Percentiles rank a stretch among this genome's conserved stretches.
Conservation (phyloP, 805 yeast species). For the Candida argentea region DNA sequence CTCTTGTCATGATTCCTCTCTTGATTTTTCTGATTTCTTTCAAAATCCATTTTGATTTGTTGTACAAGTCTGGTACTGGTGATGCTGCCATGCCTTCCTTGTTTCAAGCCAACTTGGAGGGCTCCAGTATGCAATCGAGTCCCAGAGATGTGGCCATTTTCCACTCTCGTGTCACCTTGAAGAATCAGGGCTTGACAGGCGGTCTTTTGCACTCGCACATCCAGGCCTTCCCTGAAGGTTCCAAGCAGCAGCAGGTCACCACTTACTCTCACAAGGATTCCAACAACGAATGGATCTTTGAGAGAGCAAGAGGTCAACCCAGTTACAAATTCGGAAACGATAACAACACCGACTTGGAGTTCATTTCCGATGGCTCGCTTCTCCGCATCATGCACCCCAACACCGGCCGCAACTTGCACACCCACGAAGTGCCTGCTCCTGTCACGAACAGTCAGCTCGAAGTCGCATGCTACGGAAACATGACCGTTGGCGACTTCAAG, state of each 20-base stretch:
- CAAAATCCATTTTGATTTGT: slow-evolving; percentile 65
- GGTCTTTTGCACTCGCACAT: slow-evolving; percentile 38
- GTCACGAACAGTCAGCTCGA: slow-evolving; percentile 45
- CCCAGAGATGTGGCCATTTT: slow-evolving; percentile 61
- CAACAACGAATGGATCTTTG: slow-evolving; percentile 38
- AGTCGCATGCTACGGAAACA: slow-evolving; percentile 66
- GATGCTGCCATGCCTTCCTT: slow-evolving; percentile 70
- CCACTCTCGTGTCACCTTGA: slow-evolving; percentile 31
- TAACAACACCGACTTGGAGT: slow-evolving; percentile 22
- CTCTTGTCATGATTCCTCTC: slow-evolving; percentile 57
- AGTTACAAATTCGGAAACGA: slow-evolving; percentile 22
- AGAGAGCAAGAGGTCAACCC: slow-evolving; percentile 32
- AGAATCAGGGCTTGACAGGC: slow-evolving; percentile 34
- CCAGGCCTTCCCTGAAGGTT: slow-evolving; percentile 37
- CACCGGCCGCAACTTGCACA: slow-evolving; percentile 60
- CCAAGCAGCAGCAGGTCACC: slow-evolving; percentile 38
- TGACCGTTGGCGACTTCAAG: slow-evolving; percentile 53
- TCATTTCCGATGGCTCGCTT: slow-evolving; percentile 46
- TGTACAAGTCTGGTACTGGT: slow-evolving; percentile 73
- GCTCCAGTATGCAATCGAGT: slow-evolving; percentile 55
- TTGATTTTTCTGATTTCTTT: slow-evolving; percentile 54
- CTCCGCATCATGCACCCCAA: slow-evolving; percentile 54
- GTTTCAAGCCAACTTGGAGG: slow-evolving; percentile 68
- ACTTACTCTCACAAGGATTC: slow-evolving; percentile 37
- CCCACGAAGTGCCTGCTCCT: slow-evolving; percentile 60